Evolutionary conservation across 106 monocot genomes (phyloP), one percentile per base, ranked within the genome.

Genomic region (Ottelia alismoides): DNA sequence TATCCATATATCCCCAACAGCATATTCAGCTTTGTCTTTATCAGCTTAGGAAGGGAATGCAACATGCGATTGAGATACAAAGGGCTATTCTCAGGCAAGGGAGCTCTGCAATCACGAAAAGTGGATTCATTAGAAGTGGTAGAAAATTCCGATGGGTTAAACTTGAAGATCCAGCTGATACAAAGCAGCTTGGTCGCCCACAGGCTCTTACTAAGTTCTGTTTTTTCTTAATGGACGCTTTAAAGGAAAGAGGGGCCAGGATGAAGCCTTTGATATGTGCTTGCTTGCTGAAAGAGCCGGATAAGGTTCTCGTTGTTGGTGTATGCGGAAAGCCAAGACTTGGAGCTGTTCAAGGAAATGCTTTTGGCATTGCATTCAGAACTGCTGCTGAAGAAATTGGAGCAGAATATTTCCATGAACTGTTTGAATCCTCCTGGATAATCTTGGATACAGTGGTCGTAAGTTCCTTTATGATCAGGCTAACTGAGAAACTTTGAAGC

Each of bases 341-440:
- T 58, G 92, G 87, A 17, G 92, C 92, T n/a, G 53, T 84, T 32
- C 74, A 87, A 56, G 92, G 92, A 27, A 93, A 93, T 53, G 70
- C 82, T 52, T 93, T 93, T 61, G 92, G 92, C 12, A 64, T 80
- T 48, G 79, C 72, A 30, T 93, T 93, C 67, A 87, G 68, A 67
- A 45, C 60, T 51, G 83, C 92, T 49, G 92, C 87, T 25, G 77
- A 80, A 50, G 92, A 93, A 67, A 79, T 80, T 65, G 80, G 74
- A 46, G 83, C 66, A 14, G 83, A 93, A 45, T 87, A 63, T 67
- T 87, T 67, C 45, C 83, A 93, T 62, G 92, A 87, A 56, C 30
- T 93, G 45, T 87, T 93, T 75, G 87, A 93, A 53, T 87, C 87
- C 67, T 93, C 92, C 46, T 93, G 87, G 86, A 87, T 93, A 53